Conservation (phyloP, 2,329 filamentous ascomycete species). For the Pyricularia grisea region DNA sequence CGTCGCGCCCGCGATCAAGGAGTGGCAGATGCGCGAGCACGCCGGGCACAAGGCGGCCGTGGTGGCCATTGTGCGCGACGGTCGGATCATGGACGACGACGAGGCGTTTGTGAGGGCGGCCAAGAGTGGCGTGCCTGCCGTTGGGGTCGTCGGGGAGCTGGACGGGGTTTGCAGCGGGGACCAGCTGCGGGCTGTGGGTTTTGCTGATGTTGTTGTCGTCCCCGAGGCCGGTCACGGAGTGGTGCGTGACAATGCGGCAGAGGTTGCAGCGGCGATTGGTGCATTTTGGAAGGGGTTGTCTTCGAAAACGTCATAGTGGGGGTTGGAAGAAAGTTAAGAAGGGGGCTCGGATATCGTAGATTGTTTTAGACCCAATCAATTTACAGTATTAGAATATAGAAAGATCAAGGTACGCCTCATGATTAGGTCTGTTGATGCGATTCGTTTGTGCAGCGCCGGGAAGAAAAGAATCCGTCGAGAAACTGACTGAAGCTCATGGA, state of each 20-base stretch:
- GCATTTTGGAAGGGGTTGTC: not conserved
- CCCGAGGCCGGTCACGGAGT: not conserved
- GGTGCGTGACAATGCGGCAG: not conserved
- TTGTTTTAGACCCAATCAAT: too few species aligned
- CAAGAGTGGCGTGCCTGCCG: not conserved
- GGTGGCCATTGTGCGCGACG: not conserved
- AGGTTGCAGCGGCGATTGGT: not conserved
- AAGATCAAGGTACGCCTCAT: too few species aligned
- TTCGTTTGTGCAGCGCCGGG: too few species aligned
- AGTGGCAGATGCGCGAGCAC: not conserved
- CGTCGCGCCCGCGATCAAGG: not conserved
- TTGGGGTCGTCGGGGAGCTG: not conserved
- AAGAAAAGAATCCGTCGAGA: too few species aligned
- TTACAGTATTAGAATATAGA: too few species aligned
- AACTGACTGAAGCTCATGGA: too few species aligned
- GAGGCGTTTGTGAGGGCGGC: not conserved
- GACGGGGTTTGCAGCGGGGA: not conserved
- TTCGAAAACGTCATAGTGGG: too few species aligned
- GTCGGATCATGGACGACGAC: not conserved
- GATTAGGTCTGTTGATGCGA: too few species aligned
- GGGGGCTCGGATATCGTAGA: too few species aligned
- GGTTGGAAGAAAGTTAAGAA: too few species aligned
- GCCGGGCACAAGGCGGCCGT: not conserved
- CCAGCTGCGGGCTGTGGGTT: not conserved
- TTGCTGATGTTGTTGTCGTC: not conserved